phyloP scores from a whole-genome alignment of 2,329 filamentous ascomycete species.

The Exophiala lecanii-corni region DNA sequence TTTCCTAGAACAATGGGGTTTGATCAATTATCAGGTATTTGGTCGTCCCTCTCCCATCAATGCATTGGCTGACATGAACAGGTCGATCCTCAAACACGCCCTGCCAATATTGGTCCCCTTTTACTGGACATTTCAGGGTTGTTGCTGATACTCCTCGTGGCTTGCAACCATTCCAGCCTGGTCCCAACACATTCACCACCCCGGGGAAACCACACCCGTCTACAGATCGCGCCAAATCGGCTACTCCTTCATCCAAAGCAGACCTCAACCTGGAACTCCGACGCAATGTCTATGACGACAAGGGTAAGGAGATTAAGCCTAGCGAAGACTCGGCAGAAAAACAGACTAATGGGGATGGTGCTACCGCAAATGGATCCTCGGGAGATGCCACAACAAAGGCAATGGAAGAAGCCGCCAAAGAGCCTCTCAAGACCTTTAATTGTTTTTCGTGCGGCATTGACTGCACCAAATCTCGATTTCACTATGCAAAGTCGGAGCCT shows the following conservation, averaged over 20 bases:
- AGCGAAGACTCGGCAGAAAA: constrained; percentile 66
- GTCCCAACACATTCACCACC: constrained; percentile 65
- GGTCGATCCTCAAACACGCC: constrained; percentile 94
- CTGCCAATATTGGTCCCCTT: constrained; percentile 95
- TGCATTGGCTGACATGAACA: constrained; percentile 39
- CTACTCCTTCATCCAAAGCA: constrained; percentile 63
- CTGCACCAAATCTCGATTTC: constrained; percentile 69
- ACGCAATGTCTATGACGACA: constrained; percentile 91
- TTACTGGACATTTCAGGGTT: constrained; percentile 95
- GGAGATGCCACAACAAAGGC: constrained; percentile 61
- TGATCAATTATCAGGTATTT: constrained; percentile 95
- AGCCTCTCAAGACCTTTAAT: constrained; percentile 63
- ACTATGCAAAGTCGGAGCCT: constrained; percentile 61
- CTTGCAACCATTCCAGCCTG: constrained; percentile 90
- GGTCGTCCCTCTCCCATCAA: neutral
- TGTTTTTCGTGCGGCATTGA: constrained; percentile 92
- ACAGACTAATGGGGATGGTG: constrained; percentile 65
- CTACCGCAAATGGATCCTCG: constrained; percentile 60
- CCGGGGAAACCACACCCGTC: constrained; percentile 58
- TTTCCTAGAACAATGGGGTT: constrained; percentile 96
- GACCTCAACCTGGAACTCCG: constrained; percentile 90
- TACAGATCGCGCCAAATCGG: constrained; percentile 67
- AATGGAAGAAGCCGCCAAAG: constrained; percentile 56
- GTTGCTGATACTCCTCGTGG: constrained; percentile 93
- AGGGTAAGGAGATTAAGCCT: constrained; percentile 71